Base-by-base conservation (phyloP, 371 early-diverging fungal genomes). In the Mortierella polycephala region DNA sequence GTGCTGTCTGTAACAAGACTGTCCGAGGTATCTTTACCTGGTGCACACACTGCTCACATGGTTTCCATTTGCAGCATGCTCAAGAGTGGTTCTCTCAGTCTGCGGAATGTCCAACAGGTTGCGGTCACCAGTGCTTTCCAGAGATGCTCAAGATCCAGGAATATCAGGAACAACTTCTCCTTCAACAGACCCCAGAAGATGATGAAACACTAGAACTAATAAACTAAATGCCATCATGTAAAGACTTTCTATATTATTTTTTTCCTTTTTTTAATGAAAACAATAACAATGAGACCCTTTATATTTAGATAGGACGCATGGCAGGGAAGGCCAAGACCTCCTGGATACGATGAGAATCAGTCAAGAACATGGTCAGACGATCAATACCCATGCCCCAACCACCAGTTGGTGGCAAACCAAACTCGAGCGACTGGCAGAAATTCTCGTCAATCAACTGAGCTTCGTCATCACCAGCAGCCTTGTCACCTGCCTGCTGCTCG, bases 301-400 rank as follows among this genome's bases (percentile, higher is more conserved):
- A 30, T 30, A 30, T 63, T 74, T 68, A 81, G 45, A 75, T 16
- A 39, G 94, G 94, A 85, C 93, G 92, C 94, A 94, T 94, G 75
- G 91, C 91, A 64, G 99, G 99, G 95, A 99, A 99, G 55, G 95
- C 89, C 57, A 99, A 87, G 40, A 99, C 98, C 86, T 99, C 99
- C 87, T 96, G 93, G 84, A 99, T 99, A 87, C 99, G 99, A 85
- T 95, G 94, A 58, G 99, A 97, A 87, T 99, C 92, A 20, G 99
- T 98, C 87, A 99, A 85, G 94, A 98, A 98, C 99, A 99, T 99
- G 82, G 96, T 89, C 55, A 99, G 86, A 74, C 99, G 95, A 86
- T 99, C 99, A 66, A 99, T 93, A 75, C 99, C 99, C 89, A 99
- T 90, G 74, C 99, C 99, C 95, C 96, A 97, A 67, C 98, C 98